Percentiles rank a stretch among this genome's conserved stretches.
Conservation (phyloP, 805 yeast species). For the Pichia scutulata region DNA sequence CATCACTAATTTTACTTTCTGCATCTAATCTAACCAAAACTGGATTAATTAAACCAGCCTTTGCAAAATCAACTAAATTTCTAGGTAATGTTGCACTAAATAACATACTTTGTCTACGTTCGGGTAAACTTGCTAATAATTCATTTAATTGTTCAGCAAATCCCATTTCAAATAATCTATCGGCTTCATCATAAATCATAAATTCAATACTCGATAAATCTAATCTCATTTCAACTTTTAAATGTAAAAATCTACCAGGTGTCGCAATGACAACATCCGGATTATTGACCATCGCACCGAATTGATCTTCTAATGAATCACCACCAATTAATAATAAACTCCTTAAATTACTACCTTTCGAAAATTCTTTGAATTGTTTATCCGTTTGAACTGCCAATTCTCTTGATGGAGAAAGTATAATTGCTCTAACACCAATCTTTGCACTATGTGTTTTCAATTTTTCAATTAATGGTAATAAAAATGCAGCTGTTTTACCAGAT, state of each 20-base stretch:
- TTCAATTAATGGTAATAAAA: slow-evolving; percentile 83
- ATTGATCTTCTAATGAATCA: slow-evolving; percentile 96
- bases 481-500: slow-evolving; percentile 98
- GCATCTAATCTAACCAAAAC: slow-evolving; percentile 89
- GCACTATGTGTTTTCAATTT: slow-evolving; percentile 77
- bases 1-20: slow-evolving; percentile 83
- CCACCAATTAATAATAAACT: slow-evolving; percentile 88
- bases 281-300: slow-evolving; percentile 81
- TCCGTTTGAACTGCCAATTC: slow-evolving; percentile 92
- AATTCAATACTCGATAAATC: slow-evolving; percentile 80
- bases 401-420: slow-evolving; percentile 89
- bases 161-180: slow-evolving; percentile 93
- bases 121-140: slow-evolving; percentile 73
- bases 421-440: slow-evolving; percentile 81
- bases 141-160: slow-evolving; percentile 91
- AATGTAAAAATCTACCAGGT: slow-evolving; percentile 94
- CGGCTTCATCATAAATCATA: slow-evolving; percentile 95
- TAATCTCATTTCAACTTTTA: slow-evolving; percentile 90
- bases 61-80: slow-evolving; percentile 90
- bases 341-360: slow-evolving; percentile 76
- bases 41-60: slow-evolving; percentile 91
- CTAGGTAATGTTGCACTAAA: slow-evolving; percentile 95
- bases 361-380: slow-evolving; percentile 81
- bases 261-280: slow-evolving; percentile 96
- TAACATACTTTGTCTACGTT: slow-evolving; percentile 76